These are phyloP conservation scores for Triticum urartu DNA, from an alignment of 176 grass and related monocot genomes.

Conservation along the genomic window DNA sequence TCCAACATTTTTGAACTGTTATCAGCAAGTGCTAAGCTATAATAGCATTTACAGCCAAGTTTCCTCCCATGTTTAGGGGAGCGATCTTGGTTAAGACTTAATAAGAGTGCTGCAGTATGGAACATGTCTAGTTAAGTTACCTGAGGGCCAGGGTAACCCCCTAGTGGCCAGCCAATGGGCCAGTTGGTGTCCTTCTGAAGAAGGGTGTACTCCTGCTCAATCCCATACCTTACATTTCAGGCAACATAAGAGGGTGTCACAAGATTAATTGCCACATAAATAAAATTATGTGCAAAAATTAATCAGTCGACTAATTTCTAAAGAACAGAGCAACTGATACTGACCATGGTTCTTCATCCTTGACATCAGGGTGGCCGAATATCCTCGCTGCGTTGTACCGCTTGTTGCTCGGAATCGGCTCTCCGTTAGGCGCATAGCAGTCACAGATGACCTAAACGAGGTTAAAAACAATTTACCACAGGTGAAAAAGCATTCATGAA, in stretches of 20 bases:
- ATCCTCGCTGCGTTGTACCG: conserved; percentile 60
- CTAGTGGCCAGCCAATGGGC: conserved; percentile 90
- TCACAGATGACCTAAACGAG: conserved; percentile 79
- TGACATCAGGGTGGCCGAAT: conserved; percentile 79
- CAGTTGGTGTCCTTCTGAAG: conserved; percentile 89
- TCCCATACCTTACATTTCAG: conserved; percentile 71
- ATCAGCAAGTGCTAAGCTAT: too few species aligned
- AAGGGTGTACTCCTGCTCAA: conserved; percentile 97
- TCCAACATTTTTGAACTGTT: too few species aligned
- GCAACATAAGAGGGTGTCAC: background rate
- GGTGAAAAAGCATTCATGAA: background rate
- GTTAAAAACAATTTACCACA: background rate
- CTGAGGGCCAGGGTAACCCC: conserved; percentile 90
- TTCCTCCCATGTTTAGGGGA: too few species aligned
- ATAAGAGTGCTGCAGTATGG: too few species aligned
- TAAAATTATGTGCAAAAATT: background rate
- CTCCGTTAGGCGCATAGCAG: conserved; percentile 70
- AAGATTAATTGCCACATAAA: background rate
- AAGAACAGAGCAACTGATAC: background rate
- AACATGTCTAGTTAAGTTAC: conserved; percentile 22
- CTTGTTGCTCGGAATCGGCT: conserved; percentile 86
- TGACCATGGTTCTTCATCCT: conserved; percentile 77
- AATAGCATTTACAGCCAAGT: too few species aligned
- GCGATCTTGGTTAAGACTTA: too few species aligned
- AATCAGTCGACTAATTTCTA: background rate